phyloP scores from a whole-genome alignment of 73 alveolate genomes.

The Paraurostyla sp. region DNA sequence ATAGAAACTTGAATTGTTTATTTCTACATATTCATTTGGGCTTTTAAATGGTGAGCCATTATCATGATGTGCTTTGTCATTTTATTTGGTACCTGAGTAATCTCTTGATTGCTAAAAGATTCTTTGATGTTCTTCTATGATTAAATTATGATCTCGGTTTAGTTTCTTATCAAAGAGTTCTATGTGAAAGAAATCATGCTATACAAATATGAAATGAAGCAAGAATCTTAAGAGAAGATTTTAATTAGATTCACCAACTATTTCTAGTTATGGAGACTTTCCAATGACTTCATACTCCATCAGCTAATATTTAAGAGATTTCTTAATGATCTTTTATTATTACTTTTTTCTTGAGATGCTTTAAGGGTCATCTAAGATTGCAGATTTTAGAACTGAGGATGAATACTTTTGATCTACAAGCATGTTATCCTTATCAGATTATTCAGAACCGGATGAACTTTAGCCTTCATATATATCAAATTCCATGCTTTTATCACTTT shows the following conservation, averaged over 20 bases:
- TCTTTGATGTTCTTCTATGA: not conserved
- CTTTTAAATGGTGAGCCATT: not conserved
- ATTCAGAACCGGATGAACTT: not conserved
- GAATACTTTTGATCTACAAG: not conserved
- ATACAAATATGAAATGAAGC: not conserved
- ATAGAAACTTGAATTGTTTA: not conserved
- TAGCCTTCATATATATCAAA: not conserved
- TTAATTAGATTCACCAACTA: constrained; percentile 47
- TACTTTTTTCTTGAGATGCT: not conserved
- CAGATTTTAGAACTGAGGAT: not conserved
- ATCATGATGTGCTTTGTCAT: too few relatives aligned
- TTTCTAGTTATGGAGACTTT: constrained; percentile 31
- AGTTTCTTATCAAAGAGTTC: not conserved
- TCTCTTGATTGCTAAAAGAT: not conserved
- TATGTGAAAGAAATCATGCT: constrained; percentile 1
- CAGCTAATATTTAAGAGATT: constrained; percentile 10
- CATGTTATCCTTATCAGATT: not conserved
- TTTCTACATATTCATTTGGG: not conserved
- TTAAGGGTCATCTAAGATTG: constrained; percentile 14
- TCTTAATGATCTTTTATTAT: not conserved
- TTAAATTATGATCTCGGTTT: not conserved
- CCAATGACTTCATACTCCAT: constrained; percentile 35
- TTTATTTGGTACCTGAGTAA: not conserved
- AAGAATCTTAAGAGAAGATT: constrained; percentile 14
- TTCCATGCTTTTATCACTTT: not conserved